Conservation (phyloP, 495 filamentous ascomycete species). For the Evansstolkia leycettana region DNA sequence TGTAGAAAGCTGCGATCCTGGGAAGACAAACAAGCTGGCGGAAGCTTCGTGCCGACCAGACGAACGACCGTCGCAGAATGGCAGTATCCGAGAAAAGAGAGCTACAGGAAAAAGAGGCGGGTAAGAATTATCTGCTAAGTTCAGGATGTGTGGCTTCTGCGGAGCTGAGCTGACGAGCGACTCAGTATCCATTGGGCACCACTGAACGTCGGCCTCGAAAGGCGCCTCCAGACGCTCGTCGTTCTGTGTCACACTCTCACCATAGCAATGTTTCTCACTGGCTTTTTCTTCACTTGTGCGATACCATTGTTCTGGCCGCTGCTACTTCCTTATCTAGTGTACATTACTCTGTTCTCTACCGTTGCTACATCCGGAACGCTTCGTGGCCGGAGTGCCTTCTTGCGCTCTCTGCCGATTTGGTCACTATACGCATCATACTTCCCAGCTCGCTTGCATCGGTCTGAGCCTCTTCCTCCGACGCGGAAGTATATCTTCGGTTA, state of each 20-base stretch:
- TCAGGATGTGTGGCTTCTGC: no score
- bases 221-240: slow-evolving; percentile 76
- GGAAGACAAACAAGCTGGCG: no score
- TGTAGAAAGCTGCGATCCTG: no score
- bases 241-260: slow-evolving; percentile 79
- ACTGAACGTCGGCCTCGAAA: slow-evolving; percentile 69
- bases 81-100: no score
- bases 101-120: neutral
- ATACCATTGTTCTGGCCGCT: slow-evolving; percentile 88
- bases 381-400: slow-evolving; percentile 55
- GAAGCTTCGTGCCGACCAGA: no score
- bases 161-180: no score
- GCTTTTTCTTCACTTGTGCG: slow-evolving; percentile 84
- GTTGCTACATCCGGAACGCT: slow-evolving; percentile 62
- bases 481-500: slow-evolving; percentile 98
- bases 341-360: slow-evolving; percentile 64
- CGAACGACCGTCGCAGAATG: no score
- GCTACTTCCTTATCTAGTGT: slow-evolving; percentile 79
- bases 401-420: slow-evolving; percentile 71
- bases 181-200: slow-evolving; percentile 72
- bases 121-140: neutral
- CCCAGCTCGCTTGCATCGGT: slow-evolving; percentile 77
- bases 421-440: slow-evolving; percentile 87
- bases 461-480: slow-evolving; percentile 57
- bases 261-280: slow-evolving; percentile 59